These are phyloP conservation scores for Phialocephala sp. DNA, from an alignment of 2,329 filamentous ascomycete genomes.

Conservation along the genomic window DNA sequence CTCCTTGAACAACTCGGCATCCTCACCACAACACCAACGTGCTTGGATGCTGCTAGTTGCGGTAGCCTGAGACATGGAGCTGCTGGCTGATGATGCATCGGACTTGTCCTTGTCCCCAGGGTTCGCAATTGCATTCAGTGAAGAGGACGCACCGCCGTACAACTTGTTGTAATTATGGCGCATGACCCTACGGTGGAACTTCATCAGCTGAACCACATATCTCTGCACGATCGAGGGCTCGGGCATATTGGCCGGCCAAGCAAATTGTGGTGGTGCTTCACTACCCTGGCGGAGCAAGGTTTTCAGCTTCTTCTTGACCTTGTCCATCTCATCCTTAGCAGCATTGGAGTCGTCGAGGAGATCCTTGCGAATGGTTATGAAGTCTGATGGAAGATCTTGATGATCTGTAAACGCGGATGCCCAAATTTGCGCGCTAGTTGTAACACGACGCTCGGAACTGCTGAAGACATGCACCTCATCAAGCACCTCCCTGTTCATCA, in stretches of 20 bases:
- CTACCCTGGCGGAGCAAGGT: conserved; percentile 89
- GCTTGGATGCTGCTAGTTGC: conserved; percentile 77
- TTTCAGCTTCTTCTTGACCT: conserved; percentile 99
- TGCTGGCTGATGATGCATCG: conserved; percentile 47
- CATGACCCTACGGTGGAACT: conserved; percentile 95
- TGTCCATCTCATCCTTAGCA: conserved; percentile 99
- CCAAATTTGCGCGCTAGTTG: conserved; percentile 96
- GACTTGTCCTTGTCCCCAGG: conserved; percentile 47
- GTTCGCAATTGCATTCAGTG: conserved; percentile 62
- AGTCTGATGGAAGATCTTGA: conserved; percentile 83
- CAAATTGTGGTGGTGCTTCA: conserved; percentile 91
- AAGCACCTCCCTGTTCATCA: conserved; percentile 90
- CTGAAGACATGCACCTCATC: conserved; percentile 95
- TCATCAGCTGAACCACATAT: conserved; percentile 94
- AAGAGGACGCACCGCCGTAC: conserved; percentile 68
- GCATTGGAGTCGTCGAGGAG: conserved; percentile 96
- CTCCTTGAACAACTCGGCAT: conserved; percentile 92
- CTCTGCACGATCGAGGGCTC: conserved; percentile 93
- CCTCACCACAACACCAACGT: conserved; percentile 96
- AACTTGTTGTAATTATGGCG: conserved; percentile 88
- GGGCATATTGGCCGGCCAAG: conserved; percentile 95
- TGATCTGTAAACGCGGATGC: conserved; percentile 85
- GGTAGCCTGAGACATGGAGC: conserved; percentile 64
- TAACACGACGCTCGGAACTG: conserved; percentile 92
- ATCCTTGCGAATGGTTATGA: conserved; percentile 91